Conservation (phyloP, 306 rosid species). For the Echinosophora koreensis region DNA sequence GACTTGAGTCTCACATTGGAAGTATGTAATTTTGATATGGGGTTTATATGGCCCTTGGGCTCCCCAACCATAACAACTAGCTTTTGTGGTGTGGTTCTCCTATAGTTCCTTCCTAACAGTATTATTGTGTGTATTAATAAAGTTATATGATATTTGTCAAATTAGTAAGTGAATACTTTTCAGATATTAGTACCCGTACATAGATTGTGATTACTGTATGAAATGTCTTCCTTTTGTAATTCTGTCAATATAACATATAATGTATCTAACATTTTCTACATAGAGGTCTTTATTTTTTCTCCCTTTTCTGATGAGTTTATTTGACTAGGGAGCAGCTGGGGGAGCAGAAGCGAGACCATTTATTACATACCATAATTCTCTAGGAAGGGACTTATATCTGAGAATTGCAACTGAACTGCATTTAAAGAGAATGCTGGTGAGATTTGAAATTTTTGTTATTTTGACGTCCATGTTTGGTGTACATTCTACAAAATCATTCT, state of each 20-base stretch:
- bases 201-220: constrained; percentile 15
- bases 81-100: too few species aligned
- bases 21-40: too few species aligned
- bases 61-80: too few species aligned
- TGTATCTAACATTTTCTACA: constrained; percentile 32
- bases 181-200: neutral
- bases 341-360: constrained; percentile 99
- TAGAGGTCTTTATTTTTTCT: neutral
- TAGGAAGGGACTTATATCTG: constrained; percentile 91
- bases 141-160: neutral
- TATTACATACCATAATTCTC: constrained; percentile 92
- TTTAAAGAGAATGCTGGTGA: constrained; percentile 97
- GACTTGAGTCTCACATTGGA: too few species aligned
- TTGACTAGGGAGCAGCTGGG: constrained; percentile 95
- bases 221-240: neutral
- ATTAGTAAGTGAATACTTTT: neutral
- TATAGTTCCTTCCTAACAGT: too few species aligned
- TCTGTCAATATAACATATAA: neutral
- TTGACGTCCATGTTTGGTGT: constrained; percentile 4
- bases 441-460: constrained; percentile 44
- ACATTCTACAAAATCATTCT: neutral
- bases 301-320: constrained; percentile 47
- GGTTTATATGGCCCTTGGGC: too few species aligned
- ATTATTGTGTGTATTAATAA: neutral
- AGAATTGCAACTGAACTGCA: constrained; percentile 98